phyloP scores from a whole-genome alignment of 441 rosid species.

The Hura crepitans region DNA sequence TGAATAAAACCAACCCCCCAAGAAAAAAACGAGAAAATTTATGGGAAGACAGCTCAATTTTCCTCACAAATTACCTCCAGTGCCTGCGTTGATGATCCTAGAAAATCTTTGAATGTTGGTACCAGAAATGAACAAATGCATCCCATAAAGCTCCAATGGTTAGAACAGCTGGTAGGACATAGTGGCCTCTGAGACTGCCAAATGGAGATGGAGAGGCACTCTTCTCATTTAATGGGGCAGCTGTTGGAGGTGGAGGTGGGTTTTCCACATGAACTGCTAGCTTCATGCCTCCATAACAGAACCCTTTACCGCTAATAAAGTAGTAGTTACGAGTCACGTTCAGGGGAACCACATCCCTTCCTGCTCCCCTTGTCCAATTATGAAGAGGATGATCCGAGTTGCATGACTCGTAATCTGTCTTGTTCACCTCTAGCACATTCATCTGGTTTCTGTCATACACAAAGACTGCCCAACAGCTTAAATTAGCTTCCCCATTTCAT shows the following conservation, averaged over 20 bases:
- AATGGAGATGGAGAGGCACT: conserved; percentile 36
- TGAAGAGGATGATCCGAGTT: conserved; percentile 58
- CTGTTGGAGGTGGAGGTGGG: conserved; percentile 61
- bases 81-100: no score
- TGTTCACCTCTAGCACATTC: conserved; percentile 81
- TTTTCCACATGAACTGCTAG: conserved; percentile 53
- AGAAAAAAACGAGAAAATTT: conserved; percentile 4
- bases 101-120: conserved; percentile 9
- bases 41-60: conserved; percentile 18
- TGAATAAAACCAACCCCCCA: conserved; percentile 17
- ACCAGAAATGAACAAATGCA: conserved; percentile 41
- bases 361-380: conserved; percentile 80
- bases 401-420: conserved; percentile 65
- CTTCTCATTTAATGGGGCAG: conserved; percentile 37
- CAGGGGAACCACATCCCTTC: conserved; percentile 82
- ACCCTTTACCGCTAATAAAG: conserved; percentile 79
- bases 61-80: conserved; percentile 26
- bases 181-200: conserved; percentile 28
- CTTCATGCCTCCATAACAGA: conserved; percentile 80
- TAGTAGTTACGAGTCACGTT: conserved; percentile 69
- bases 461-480: conserved; percentile 43
- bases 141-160: conserved; percentile 52
- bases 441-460: conserved; percentile 85
- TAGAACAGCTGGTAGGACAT: conserved; percentile 42
- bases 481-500: conserved; percentile 13